A percentile compares a stretch with the other conserved stretches of the same genome.
These are phyloP conservation scores for Kernera saxatilis DNA, from an alignment of 345 rosid species.

Conservation along the genomic window DNA sequence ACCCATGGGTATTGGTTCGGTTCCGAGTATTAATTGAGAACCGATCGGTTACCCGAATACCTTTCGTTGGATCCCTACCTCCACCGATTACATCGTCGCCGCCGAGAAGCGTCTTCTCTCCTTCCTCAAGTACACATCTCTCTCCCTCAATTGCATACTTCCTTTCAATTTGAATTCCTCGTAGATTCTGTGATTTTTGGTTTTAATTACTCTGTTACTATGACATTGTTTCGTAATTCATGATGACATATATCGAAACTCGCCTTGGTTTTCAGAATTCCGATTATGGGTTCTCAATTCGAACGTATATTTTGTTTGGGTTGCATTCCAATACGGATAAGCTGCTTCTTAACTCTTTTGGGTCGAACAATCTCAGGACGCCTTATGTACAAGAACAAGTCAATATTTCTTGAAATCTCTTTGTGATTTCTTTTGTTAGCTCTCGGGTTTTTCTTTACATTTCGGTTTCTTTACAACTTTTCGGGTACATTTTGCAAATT, in stretches of 20 bases:
- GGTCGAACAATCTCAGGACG: slow-evolving; percentile 52
- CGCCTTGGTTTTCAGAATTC: neutral
- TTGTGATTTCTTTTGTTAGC: too few relatives aligned
- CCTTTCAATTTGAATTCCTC: neutral
- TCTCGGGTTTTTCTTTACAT: too few relatives aligned
- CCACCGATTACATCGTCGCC: slow-evolving; percentile 81
- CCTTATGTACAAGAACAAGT: slow-evolving; percentile 82
- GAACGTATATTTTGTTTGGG: neutral
- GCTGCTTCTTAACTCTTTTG: neutral
- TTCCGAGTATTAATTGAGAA: too few relatives aligned
- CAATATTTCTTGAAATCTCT: too few relatives aligned
- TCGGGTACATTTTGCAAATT: too few relatives aligned
- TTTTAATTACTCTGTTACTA: neutral
- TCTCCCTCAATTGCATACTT: neutral
- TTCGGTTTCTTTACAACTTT: too few relatives aligned
- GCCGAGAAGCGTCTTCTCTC: slow-evolving; percentile 97
- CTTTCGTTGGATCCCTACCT: slow-evolving; percentile 99
- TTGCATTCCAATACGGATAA: neutral
- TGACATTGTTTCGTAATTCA: neutral
- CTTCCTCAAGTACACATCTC: slow-evolving; percentile 51
- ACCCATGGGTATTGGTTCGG: too few relatives aligned
- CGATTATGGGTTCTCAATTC: neutral
- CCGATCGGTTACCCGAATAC: too few relatives aligned
- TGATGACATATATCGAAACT: too few relatives aligned
- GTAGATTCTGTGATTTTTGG: neutral